Conservation (phyloP, 228 moss, liverwort and hornwort species). For the Sphagnum magellanicum region DNA sequence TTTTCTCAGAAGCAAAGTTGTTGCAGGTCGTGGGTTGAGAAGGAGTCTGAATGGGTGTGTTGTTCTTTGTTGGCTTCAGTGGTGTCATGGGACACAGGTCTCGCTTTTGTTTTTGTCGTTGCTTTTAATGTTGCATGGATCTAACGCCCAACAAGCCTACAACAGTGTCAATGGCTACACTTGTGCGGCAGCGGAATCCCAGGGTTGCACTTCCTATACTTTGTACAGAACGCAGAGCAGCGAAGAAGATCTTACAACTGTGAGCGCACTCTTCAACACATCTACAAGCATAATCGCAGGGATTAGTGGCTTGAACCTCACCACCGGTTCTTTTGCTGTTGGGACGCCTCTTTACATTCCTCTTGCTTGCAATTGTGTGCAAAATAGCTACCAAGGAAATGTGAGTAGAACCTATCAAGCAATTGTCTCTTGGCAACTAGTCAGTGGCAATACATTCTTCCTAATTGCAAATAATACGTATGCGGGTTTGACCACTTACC, state of each 20-base stretch:
- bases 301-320: conserved; percentile 16
- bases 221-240: conserved; percentile 45
- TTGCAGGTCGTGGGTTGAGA: no score
- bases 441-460: conserved; percentile 39
- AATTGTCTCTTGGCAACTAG: conserved; percentile 44
- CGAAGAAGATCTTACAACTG: conserved; percentile 14
- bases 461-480: conserved; percentile 26
- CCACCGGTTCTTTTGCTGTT: conserved; percentile 7
- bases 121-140: no score
- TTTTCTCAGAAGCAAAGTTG: no score
- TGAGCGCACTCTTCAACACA: conserved; percentile 38
- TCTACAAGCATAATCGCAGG: conserved; percentile 20
- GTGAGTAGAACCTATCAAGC: conserved; percentile 26
- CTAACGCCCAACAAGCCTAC: conserved; percentile 55
- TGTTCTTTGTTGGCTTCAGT: no score
- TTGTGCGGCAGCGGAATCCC: conserved; percentile 22
- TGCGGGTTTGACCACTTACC: conserved; percentile 38
- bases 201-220: conserved; percentile 44
- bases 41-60: no score
- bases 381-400: conserved; percentile 7
- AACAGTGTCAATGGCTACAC: conserved; percentile 29
- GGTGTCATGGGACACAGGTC: no score
- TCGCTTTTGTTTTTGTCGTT: no score
- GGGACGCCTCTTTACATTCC: conserved; percentile 50
- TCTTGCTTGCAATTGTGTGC: conserved; percentile 52